phyloP scores from a whole-genome alignment of 345 rosid genomes.

The Linum tenue region DNA sequence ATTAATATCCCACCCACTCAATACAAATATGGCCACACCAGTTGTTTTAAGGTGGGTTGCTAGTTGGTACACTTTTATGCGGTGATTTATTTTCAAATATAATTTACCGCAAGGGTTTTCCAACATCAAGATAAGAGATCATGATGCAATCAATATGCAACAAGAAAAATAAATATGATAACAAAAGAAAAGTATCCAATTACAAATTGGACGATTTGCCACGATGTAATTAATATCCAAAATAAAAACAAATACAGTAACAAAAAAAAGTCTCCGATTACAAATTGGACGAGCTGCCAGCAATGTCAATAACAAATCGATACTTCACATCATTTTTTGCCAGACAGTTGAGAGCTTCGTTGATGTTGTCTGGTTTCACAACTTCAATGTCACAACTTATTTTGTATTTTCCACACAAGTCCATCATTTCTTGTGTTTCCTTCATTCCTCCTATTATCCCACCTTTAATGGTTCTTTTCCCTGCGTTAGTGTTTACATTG shows the following conservation, averaged over 20 bases:
- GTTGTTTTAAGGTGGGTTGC: too few relatives aligned
- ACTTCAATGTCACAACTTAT: conserved; percentile 43
- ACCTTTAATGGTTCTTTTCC: conserved; percentile 42
- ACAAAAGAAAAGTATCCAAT: neutral
- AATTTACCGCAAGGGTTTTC: too few relatives aligned
- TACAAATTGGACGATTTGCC: conserved; percentile 7
- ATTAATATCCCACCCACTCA: too few relatives aligned
- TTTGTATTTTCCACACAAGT: conserved; percentile 40
- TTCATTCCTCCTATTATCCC: conserved; percentile 44
- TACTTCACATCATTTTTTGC: conserved; percentile 48
- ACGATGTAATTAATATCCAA: too few relatives aligned
- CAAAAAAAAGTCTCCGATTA: neutral
- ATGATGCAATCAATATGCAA: too few relatives aligned
- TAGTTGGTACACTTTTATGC: too few relatives aligned
- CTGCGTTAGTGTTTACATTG: conserved; percentile 13
- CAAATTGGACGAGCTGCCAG: conserved; percentile 5
- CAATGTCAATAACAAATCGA: conserved; percentile 58
- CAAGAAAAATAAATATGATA: neutral
- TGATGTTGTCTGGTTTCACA: conserved; percentile 30
- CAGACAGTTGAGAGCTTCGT: conserved; percentile 41
- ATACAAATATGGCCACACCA: too few relatives aligned
- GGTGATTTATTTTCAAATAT: too few relatives aligned
- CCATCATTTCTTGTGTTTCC: conserved; percentile 58
- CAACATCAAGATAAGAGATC: too few relatives aligned
- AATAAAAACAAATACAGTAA: neutral